Percentiles rank a stretch among this genome's conserved stretches.
phyloP scores from a whole-genome alignment of 2,329 filamentous ascomycete species.

The Arthrobotrys sphaeroides region DNA sequence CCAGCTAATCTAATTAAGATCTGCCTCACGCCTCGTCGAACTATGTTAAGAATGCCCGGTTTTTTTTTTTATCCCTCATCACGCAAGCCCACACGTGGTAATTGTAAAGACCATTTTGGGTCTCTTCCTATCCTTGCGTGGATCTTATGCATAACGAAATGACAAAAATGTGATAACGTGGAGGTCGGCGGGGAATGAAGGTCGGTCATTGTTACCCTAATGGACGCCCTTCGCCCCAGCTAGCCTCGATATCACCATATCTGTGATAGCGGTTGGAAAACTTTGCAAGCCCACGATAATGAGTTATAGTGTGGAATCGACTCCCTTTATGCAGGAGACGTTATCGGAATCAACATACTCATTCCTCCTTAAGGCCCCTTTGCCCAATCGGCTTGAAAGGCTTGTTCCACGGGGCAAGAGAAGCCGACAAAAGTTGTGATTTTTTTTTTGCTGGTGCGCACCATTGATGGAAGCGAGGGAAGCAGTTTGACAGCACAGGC shows the following conservation, averaged over 20 bases:
- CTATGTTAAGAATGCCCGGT: constrained; percentile 13
- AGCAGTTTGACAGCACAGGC: constrained; percentile 35
- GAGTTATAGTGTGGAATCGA: neutral
- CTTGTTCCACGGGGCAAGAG: constrained; percentile 33
- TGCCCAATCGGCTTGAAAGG: constrained; percentile 29
- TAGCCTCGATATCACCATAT: constrained; percentile 12
- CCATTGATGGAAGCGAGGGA: constrained; percentile 36
- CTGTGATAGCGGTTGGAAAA: neutral
- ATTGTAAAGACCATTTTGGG: constrained; percentile 6
- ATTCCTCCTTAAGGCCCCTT: constrained; percentile 5
- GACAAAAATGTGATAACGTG: constrained; percentile 14
- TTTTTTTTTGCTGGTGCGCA: constrained; percentile 33
- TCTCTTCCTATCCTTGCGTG: constrained; percentile 17
- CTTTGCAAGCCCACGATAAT: constrained; percentile 29
- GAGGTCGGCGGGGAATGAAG: constrained; percentile 4
- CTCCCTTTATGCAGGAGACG: constrained; percentile 7
- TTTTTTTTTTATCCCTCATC: constrained; percentile 47
- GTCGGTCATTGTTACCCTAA: neutral
- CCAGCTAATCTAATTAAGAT: neutral
- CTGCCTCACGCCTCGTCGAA: neutral
- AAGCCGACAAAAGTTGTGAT: constrained; percentile 40
- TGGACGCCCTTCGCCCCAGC: neutral
- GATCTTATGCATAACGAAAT: constrained; percentile 23
- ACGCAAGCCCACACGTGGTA: constrained; percentile 47
- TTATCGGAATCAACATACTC: neutral